A percentile compares a stretch with the other conserved stretches of the same genome.
Conservation (phyloP, 768 basidiomycete species). For the Gautieria morchelliformis region DNA sequence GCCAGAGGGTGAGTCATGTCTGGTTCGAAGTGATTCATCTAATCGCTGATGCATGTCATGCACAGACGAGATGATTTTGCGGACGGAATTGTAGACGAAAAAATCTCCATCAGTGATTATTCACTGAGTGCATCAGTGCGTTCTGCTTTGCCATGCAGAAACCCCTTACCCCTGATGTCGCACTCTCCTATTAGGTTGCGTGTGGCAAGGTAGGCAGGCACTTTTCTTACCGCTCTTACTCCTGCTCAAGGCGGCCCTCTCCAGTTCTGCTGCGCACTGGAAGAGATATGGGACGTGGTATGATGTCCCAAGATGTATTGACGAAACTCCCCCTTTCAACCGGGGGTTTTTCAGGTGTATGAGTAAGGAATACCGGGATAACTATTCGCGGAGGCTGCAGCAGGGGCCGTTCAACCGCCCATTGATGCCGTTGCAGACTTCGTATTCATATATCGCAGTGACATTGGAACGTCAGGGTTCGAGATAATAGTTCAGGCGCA, state of each 20-base stretch:
- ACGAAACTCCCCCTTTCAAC: not conserved
- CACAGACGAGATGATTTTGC: slow-evolving; percentile 82
- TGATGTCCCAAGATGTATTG: slow-evolving; percentile 24
- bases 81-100: slow-evolving; percentile 88
- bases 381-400: not conserved
- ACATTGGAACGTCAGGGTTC: too few relatives aligned
- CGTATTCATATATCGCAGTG: too few relatives aligned
- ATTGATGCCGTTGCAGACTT: not conserved
- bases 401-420: slow-evolving; percentile 5
- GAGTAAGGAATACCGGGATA: not conserved
- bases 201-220: slow-evolving; percentile 78
- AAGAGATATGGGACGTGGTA: slow-evolving; percentile 92
- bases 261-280: slow-evolving; percentile 84
- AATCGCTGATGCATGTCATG: not conserved
- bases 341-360: not conserved
- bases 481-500: too few relatives aligned
- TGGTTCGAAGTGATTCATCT: not conserved
- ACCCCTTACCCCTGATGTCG: too few relatives aligned
- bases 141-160: slow-evolving; percentile 12
- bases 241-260: not conserved
- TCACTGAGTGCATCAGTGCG: slow-evolving; percentile 57
- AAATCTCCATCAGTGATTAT: slow-evolving; percentile 94
- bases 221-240: not conserved
- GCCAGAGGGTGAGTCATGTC: slow-evolving; percentile 56
- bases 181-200: slow-evolving; percentile 50